A percentile compares a stretch with the other conserved stretches of the same genome.
Evolutionary conservation across 2,329 filamentous ascomycete genomes (phyloP).

Genomic region (Mycocentrospora acerina): DNA sequence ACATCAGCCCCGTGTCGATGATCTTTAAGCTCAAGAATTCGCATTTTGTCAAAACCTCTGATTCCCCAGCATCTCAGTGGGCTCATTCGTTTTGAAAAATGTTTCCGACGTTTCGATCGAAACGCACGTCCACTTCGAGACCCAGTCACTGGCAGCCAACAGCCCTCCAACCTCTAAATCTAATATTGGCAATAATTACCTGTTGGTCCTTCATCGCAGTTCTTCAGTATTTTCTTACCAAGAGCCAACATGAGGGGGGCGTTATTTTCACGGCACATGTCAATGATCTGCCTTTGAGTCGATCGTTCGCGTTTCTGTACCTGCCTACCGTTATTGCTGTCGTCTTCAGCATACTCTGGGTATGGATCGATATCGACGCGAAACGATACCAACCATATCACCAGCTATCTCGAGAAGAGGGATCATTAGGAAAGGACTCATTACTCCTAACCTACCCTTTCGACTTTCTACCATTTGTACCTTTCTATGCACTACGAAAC

Average conservation of each 20-base stretch:
- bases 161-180: conserved; percentile 8
- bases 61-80: no score
- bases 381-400: conserved; percentile 62
- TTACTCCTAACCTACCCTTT: conserved; percentile 58
- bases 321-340: conserved; percentile 56
- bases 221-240: conserved; percentile 49
- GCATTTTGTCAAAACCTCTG: no score
- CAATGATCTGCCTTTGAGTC: conserved; percentile 42
- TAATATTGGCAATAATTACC: conserved; percentile 7
- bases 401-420: conserved; percentile 51
- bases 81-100: no score
- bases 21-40: no score
- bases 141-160: not conserved
- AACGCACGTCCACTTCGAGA: no score
- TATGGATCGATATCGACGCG: conserved; percentile 60
- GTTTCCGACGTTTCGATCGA: no score
- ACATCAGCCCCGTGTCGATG: no score
- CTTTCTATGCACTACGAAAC: conserved; percentile 10
- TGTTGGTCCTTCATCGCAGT: conserved; percentile 39
- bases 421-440: conserved; percentile 48
- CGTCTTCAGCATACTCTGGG: conserved; percentile 57
- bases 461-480: conserved; percentile 48
- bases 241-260: conserved; percentile 46
- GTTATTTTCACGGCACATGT: conserved; percentile 40
- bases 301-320: conserved; percentile 50